These are phyloP conservation scores for Didymella segeticola DNA, from an alignment of 2,329 filamentous ascomycete species.

Conservation along the genomic window DNA sequence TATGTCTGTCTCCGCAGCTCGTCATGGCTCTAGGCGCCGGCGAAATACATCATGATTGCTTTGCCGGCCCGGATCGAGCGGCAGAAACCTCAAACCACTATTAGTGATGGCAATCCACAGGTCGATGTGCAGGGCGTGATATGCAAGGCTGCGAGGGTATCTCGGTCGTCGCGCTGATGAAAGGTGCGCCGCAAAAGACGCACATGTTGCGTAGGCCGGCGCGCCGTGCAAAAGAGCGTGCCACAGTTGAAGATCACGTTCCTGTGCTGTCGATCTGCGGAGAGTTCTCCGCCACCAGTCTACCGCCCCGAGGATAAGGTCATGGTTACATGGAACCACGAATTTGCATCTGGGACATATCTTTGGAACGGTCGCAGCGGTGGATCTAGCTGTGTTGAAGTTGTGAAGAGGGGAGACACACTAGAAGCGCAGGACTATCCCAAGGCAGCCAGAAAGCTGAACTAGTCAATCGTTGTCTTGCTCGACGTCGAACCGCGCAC, in stretches of 20 bases:
- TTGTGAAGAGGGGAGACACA: neutral
- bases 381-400: neutral
- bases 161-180: neutral
- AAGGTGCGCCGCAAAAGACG: neutral
- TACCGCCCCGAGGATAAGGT: neutral
- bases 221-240: neutral
- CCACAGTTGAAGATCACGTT: constrained; percentile 8
- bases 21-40: constrained; percentile 5
- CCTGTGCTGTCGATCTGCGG: constrained; percentile 5
- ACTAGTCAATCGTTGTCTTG: no score
- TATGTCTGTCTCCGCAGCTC: neutral
- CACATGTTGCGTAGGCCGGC: neutral
- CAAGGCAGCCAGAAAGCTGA: neutral
- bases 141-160: neutral
- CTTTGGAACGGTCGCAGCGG: neutral
- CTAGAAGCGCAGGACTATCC: neutral
- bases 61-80: constrained; percentile 12
- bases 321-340: neutral
- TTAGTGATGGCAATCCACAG: neutral
- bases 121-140: neutral
- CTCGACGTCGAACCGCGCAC: neutral
- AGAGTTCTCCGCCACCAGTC: neutral
- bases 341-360: neutral
- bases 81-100: constrained; percentile 13
- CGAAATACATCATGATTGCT: neutral